Conservation (phyloP, 768 basidiomycete genomes). For the Leucocoprinus leucothites region DNA sequence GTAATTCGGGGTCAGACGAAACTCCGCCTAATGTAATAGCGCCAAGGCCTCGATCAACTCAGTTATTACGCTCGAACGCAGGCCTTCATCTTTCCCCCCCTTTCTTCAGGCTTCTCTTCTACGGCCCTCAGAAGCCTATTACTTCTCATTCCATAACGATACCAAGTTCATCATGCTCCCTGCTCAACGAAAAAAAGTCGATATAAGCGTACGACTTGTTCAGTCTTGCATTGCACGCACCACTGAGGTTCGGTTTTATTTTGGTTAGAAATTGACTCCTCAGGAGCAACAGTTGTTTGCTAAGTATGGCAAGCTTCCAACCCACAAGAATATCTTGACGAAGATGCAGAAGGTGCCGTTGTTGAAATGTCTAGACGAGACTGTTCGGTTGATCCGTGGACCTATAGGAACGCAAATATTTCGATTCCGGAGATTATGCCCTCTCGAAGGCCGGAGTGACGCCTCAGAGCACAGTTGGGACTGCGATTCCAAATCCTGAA, state of each 20-base stretch:
- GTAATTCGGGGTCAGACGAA: slow-evolving; percentile 10
- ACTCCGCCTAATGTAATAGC: slow-evolving; percentile 13
- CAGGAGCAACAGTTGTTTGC: slow-evolving; percentile 94
- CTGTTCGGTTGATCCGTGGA: slow-evolving; percentile 15
- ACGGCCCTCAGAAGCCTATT: slow-evolving; percentile 15
- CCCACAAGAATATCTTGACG: slow-evolving; percentile 87
- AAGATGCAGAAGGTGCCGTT: slow-evolving; percentile 90
- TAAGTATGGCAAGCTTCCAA: slow-evolving; percentile 92
- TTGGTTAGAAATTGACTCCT: slow-evolving; percentile 66
- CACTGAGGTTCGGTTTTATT: slow-evolving; percentile 13
- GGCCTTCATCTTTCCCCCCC: not conserved
- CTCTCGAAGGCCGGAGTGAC: slow-evolving; percentile 92
- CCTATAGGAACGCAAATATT: slow-evolving; percentile 93
- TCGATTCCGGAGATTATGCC: slow-evolving; percentile 98
- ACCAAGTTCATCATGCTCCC: slow-evolving; percentile 57
- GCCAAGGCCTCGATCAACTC: slow-evolving; percentile 15
- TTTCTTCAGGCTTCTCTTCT: slow-evolving; percentile 11
- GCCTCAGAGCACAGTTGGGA: slow-evolving; percentile 88
- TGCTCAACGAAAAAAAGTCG: slow-evolving; percentile 85
- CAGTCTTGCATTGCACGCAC: slow-evolving; percentile 14
- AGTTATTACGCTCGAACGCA: not conserved
- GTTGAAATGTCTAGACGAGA: slow-evolving; percentile 8
- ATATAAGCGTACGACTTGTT: slow-evolving; percentile 72
- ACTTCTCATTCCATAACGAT: slow-evolving; percentile 21
- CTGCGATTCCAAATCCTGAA: slow-evolving; percentile 97